These are phyloP conservation scores for Lachancea kluyveri DNA, from an alignment of 805 yeast genomes.

Conservation along the genomic window DNA sequence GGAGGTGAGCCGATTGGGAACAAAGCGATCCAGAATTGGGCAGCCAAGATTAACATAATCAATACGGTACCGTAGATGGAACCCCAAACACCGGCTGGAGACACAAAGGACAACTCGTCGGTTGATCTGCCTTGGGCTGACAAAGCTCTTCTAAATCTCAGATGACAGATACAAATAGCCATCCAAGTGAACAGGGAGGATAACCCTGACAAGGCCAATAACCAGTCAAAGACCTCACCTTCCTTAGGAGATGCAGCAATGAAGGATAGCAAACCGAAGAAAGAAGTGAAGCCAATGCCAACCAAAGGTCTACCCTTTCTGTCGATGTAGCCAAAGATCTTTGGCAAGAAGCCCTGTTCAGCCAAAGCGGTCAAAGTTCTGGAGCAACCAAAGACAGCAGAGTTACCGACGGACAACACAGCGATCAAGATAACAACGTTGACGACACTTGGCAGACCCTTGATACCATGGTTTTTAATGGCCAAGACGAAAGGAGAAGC, in stretches of 20 bases:
- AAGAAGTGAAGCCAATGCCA: conserved; percentile 44
- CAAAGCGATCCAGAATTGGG: conserved; percentile 79
- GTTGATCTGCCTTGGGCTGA: conserved; percentile 58
- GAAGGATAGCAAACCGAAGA: conserved; percentile 54
- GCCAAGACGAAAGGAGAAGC: conserved; percentile 81
- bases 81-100: conserved; percentile 66
- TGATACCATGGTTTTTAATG: conserved; percentile 54
- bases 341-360: conserved; percentile 58
- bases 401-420: conserved; percentile 65
- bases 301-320: conserved; percentile 61
- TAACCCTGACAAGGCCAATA: conserved; percentile 57
- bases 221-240: conserved; percentile 56
- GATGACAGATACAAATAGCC: conserved; percentile 51
- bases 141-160: conserved; percentile 61
- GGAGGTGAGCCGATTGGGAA: conserved; percentile 56
- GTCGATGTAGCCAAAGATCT: conserved; percentile 53
- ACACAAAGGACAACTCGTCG: conserved; percentile 58
- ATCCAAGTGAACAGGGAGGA: conserved; percentile 61
- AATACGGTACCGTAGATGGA: conserved; percentile 52
- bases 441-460: conserved; percentile 57
- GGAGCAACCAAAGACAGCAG: conserved; percentile 64
- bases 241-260: conserved; percentile 47
- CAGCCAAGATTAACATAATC: conserved; percentile 54
- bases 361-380: conserved; percentile 60
- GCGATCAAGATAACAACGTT: conserved; percentile 65